A percentile compares a stretch with the other conserved stretches of the same genome.
Conservation (phyloP, 192 early-diverging fungal species). For the Spizellomyces sp. region DNA sequence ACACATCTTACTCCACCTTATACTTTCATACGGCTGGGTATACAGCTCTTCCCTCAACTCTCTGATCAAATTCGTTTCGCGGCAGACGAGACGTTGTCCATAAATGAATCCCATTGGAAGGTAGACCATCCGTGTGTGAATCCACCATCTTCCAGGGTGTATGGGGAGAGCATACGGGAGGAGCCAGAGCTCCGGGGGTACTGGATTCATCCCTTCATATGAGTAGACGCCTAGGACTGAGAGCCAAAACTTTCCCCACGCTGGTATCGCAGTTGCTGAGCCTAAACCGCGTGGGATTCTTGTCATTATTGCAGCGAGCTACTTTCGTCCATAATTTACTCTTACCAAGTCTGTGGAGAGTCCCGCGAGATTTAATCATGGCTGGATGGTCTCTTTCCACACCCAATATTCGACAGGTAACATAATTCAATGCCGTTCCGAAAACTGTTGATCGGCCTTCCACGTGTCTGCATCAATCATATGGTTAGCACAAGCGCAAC, state of each 20-base stretch:
- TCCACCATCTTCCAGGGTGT: constrained; percentile 92
- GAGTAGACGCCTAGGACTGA: constrained; percentile 87
- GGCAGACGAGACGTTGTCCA: constrained; percentile 61
- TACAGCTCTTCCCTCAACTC: constrained; percentile 90
- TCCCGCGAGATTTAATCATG: constrained; percentile 76
- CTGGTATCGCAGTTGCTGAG: constrained; percentile 80
- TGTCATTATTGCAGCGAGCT: background rate
- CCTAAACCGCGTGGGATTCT: constrained; percentile 39
- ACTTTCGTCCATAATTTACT: background rate
- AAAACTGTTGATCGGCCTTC: constrained; percentile 92
- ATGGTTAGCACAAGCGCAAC: no score
- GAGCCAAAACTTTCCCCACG: constrained; percentile 99
- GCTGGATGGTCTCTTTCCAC: constrained; percentile 84
- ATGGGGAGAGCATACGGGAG: constrained; percentile 81
- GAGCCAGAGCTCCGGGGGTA: constrained; percentile 93
- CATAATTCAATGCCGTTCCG: constrained; percentile 95
- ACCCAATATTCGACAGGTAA: constrained; percentile 84
- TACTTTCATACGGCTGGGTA: constrained; percentile 79
- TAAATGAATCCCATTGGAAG: constrained; percentile 96
- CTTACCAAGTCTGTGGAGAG: constrained; percentile 77
- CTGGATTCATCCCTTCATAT: constrained; percentile 94
- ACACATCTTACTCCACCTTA: constrained; percentile 78
- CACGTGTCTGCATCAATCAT: constrained; percentile 64
- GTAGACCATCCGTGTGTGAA: constrained; percentile 90
- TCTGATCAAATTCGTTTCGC: constrained; percentile 68